Conservation (phyloP, 441 rosid genomes). For the Pelargonium australe region DNA sequence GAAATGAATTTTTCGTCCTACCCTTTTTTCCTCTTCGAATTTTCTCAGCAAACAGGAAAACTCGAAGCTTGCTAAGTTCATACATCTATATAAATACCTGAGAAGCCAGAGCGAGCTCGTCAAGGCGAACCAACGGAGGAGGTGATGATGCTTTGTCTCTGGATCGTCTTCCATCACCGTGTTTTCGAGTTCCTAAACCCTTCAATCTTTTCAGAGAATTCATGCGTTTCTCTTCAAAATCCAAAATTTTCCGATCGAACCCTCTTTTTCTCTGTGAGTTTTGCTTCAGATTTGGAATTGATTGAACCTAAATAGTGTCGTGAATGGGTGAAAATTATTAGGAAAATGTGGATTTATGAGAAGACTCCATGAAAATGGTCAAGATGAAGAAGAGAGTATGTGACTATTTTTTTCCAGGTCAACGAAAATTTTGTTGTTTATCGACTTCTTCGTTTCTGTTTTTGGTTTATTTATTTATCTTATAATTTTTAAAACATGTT, state of each 20-base stretch:
- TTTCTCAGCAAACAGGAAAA: conserved; percentile 1
- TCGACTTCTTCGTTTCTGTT: too few species aligned
- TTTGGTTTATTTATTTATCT: too few species aligned
- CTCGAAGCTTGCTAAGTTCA: neutral
- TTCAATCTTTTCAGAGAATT: conserved; percentile 4
- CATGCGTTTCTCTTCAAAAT: neutral
- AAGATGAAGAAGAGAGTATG: too few species aligned
- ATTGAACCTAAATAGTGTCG: neutral
- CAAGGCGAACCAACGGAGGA: conserved; percentile 19
- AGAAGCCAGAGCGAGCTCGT: conserved; percentile 71
- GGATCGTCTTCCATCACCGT: neutral
- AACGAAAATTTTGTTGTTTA: too few species aligned
- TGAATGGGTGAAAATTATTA: neutral
- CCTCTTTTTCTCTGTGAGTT: neutral
- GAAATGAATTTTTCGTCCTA: neutral
- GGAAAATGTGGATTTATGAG: neutral
- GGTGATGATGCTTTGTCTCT: neutral
- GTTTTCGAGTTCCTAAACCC: conserved; percentile 1
- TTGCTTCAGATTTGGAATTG: neutral
- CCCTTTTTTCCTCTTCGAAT: neutral
- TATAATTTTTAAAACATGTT: too few species aligned
- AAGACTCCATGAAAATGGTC: neutral
- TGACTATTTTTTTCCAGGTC: too few species aligned
- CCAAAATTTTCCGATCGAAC: neutral
- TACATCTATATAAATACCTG: conserved; percentile 34